A percentile compares a stretch with the other conserved stretches of the same genome.
Evolutionary conservation across 108 stramenopile genomes (phyloP).

Genomic region (Nannochloropsis salina): DNA sequence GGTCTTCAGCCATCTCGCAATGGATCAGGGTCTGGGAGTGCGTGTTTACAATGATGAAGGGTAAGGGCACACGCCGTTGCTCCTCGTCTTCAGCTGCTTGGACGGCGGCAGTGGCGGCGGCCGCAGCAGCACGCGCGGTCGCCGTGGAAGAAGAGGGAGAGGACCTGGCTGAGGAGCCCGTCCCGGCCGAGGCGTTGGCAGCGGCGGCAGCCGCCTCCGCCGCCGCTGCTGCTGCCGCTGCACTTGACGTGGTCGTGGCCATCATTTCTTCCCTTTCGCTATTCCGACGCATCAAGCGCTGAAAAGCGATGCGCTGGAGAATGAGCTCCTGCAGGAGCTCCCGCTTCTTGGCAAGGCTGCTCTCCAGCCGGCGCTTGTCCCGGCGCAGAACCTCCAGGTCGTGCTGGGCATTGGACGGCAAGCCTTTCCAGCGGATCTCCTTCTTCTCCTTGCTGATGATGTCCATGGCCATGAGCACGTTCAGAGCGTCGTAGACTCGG

Average conservation of each 20-base stretch:
- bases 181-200: not conserved
- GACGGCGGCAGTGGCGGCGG: not conserved
- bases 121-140: not conserved
- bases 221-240: not conserved
- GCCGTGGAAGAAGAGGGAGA: not conserved
- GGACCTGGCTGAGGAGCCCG: constrained; percentile 13
- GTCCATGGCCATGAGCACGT: constrained; percentile 91
- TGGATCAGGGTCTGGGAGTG: constrained; percentile 68
- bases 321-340: constrained; percentile 70
- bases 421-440: constrained; percentile 34
- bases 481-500: constrained; percentile 89
- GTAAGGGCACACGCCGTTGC: constrained; percentile 65
- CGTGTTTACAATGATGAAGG: constrained; percentile 86
- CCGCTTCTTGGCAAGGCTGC: constrained; percentile 62
- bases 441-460: constrained; percentile 81
- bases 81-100: not conserved
- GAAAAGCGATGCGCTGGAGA: constrained; percentile 75
- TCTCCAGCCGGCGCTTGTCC: constrained; percentile 51
- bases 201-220: not conserved
- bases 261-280: constrained; percentile 36
- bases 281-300: constrained; percentile 70
- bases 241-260: not conserved
- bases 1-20: constrained; percentile 80
- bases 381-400: constrained; percentile 57
- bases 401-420: constrained; percentile 32